Percentiles rank a stretch among this genome's conserved stretches.
These are phyloP conservation scores for Plasmodium gonderi DNA, from an alignment of 169 alveolate genomes.

Conservation along the genomic window DNA sequence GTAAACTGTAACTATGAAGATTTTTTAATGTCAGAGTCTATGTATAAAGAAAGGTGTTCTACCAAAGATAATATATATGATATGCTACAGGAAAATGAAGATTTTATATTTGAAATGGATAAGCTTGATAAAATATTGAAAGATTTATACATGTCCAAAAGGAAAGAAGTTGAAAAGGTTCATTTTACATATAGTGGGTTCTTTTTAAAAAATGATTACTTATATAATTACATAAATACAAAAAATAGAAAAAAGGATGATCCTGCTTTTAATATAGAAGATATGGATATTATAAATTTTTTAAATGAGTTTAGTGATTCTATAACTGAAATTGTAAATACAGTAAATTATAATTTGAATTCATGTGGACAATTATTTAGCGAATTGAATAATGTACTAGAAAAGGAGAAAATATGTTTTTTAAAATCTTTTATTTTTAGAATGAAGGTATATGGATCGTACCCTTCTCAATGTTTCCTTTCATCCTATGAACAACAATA, in stretches of 20 bases:
- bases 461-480: slow-evolving; percentile 67
- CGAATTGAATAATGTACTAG: slow-evolving; percentile 35
- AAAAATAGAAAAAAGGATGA: slow-evolving; percentile 33
- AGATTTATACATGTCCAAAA: slow-evolving; percentile 69
- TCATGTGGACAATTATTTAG: slow-evolving; percentile 66
- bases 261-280: slow-evolving; percentile 52
- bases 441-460: slow-evolving; percentile 71
- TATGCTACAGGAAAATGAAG: slow-evolving; percentile 49
- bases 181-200: slow-evolving; percentile 73
- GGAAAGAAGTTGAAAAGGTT: slow-evolving; percentile 69
- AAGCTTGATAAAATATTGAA: slow-evolving; percentile 45
- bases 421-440: slow-evolving; percentile 49
- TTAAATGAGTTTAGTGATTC: slow-evolving; percentile 62
- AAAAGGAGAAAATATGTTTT: slow-evolving; percentile 58
- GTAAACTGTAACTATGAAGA: slow-evolving; percentile 33
- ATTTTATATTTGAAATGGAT: slow-evolving; percentile 53
- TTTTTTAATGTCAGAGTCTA: slow-evolving; percentile 14
- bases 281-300: slow-evolving; percentile 34
- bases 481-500: slow-evolving; percentile 10
- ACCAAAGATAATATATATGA: slow-evolving; percentile 46
- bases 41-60: background rate
- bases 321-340: slow-evolving; percentile 18
- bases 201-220: slow-evolving; percentile 49
- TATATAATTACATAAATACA: slow-evolving; percentile 51
- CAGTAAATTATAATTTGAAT: slow-evolving; percentile 44